Percentiles rank a stretch among this genome's conserved stretches.
Conservation (phyloP, 306 rosid genomes). For the Begonia masoniana region DNA sequence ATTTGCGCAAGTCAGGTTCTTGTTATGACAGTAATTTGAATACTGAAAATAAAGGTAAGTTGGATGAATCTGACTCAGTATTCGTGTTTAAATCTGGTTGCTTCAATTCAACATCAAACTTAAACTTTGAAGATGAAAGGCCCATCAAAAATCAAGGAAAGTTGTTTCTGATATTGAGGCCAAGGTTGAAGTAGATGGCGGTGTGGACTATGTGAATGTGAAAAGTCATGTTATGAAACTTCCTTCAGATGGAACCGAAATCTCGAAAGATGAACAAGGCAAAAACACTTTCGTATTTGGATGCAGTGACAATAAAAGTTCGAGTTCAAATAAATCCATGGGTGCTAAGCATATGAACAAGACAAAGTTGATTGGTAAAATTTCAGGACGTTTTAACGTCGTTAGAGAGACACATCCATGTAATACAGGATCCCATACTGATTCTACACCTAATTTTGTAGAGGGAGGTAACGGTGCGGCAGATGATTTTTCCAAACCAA, state of each 20-base stretch:
- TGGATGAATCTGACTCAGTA: constrained; percentile 8
- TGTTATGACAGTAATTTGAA: neutral
- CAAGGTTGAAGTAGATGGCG: constrained; percentile 16
- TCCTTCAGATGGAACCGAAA: neutral
- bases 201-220: constrained; percentile 8
- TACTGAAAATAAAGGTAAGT: constrained; percentile 6
- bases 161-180: constrained; percentile 7
- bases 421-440: constrained; percentile 12
- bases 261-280: constrained; percentile 11
- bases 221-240: constrained; percentile 9
- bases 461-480: constrained; percentile 13
- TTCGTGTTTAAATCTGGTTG: constrained; percentile 15
- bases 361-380: constrained; percentile 4
- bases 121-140: neutral
- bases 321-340: constrained; percentile 5
- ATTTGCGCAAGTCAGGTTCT: constrained; percentile 8
- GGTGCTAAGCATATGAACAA: constrained; percentile 2
- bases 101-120: constrained; percentile 9
- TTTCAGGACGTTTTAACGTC: constrained; percentile 6
- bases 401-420: constrained; percentile 7
- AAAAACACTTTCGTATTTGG: constrained; percentile 20
- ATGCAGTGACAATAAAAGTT: constrained; percentile 6
- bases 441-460: constrained; percentile 10
- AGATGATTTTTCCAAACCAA: constrained; percentile 9
- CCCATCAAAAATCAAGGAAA: constrained; percentile 8